These are phyloP conservation scores for Tetradesmus obliquus DNA, from an alignment of 139 green algal species.

Conservation along the genomic window DNA sequence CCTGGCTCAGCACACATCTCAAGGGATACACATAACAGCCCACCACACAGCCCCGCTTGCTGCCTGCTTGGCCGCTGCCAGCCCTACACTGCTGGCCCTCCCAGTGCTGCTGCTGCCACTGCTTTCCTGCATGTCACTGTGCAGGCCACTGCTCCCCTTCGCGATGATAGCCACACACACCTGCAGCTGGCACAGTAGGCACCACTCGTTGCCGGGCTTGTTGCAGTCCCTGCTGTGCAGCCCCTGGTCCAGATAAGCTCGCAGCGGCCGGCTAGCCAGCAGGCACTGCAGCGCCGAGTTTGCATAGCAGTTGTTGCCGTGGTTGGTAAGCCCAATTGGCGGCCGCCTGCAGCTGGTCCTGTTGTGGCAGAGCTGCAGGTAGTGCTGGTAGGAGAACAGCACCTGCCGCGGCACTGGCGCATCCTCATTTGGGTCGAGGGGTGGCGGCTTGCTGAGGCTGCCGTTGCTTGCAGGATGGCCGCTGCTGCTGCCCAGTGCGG, in stretches of 20 bases:
- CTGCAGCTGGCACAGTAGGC: conserved; percentile 54
- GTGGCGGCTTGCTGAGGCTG: not conserved
- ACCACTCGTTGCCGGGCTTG: conserved; percentile 46
- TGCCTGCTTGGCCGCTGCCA: not conserved
- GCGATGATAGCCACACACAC: not conserved
- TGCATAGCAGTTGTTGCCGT: conserved; percentile 48
- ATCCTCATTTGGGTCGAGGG: conserved; percentile 36
- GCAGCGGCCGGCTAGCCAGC: conserved; percentile 65
- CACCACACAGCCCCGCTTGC: not conserved
- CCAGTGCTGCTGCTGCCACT: not conserved
- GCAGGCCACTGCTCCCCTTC: too few species aligned
- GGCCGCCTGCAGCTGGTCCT: not conserved
- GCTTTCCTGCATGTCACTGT: too few species aligned
- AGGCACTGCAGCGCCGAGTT: conserved; percentile 69
- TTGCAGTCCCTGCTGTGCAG: conserved; percentile 50
- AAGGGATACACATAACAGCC: not conserved
- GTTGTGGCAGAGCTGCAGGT: conserved; percentile 33
- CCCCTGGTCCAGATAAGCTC: conserved; percentile 48
- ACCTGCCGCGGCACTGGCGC: conserved; percentile 38
- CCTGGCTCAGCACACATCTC: not conserved
- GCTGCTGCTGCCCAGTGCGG: not conserved
- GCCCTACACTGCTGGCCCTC: not conserved
- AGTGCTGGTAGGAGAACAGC: conserved; percentile 40
- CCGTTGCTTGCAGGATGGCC: not conserved
- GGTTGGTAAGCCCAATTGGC: conserved; percentile 22